phyloP scores from a whole-genome alignment of 768 basidiomycete species.

The Podaxis carcinomalis region DNA sequence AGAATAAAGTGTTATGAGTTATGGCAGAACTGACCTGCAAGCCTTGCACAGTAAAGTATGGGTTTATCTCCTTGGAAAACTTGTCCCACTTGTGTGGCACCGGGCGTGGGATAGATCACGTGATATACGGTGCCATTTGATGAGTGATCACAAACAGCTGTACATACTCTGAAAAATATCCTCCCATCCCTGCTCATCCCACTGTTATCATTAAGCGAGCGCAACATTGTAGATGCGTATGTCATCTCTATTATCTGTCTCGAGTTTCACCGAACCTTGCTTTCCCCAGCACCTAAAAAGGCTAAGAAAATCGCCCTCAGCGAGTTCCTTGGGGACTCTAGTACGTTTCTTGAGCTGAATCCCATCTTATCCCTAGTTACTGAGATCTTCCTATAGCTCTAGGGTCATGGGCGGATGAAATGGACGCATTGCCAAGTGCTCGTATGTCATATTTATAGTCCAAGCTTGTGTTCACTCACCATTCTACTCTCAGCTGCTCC shows the following conservation, averaged over 20 bases:
- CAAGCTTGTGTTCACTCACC: background rate
- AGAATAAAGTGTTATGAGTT: too few relatives aligned
- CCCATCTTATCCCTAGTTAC: conserved; percentile 16
- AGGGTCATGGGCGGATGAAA: conserved; percentile 99
- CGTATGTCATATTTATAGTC: conserved; percentile 53
- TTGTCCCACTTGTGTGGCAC: background rate
- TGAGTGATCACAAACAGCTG: background rate
- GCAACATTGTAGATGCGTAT: conserved; percentile 1
- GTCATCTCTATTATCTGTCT: background rate
- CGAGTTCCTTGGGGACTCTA: conserved; percentile 84
- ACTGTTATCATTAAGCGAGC: background rate
- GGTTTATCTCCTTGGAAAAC: too few relatives aligned
- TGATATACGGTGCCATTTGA: background rate
- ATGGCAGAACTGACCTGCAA: too few relatives aligned
- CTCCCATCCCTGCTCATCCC: background rate
- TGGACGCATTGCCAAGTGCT: conserved; percentile 89
- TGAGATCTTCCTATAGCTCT: conserved; percentile 45
- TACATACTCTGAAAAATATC: conserved; percentile 3
- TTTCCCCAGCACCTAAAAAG: conserved; percentile 75
- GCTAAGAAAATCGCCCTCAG: conserved; percentile 89
- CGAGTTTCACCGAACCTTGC: background rate
- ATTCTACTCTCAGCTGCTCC: conserved; percentile 51
- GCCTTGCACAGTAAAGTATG: too few relatives aligned
- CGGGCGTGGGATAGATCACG: background rate
- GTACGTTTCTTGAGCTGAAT: conserved; percentile 42